Evolutionary conservation across 768 basidiomycete species (phyloP).

Genomic region (Galerina sulciceps): DNA sequence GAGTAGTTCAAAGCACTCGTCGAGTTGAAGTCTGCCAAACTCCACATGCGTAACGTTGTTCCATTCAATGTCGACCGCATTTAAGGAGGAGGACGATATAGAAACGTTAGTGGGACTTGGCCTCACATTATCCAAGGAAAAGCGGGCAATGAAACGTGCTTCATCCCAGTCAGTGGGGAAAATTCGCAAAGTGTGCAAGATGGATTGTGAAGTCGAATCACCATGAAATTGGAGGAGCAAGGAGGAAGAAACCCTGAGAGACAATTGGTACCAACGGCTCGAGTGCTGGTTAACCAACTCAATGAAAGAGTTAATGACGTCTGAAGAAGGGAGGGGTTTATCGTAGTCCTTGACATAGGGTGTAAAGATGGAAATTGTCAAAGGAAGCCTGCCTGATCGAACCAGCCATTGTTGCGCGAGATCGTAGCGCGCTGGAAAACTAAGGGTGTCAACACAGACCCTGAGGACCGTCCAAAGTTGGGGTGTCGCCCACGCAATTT

Average conservation of each 20-base stretch:
- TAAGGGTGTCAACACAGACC: not conserved
- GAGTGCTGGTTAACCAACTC: not conserved
- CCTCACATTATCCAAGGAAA: not conserved
- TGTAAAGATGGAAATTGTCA: not conserved
- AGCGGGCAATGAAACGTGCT: not conserved
- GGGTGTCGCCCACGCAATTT: not conserved
- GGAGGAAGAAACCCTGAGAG: not conserved
- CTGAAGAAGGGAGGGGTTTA: not conserved
- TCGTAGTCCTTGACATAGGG: not conserved
- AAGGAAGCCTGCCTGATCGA: not conserved
- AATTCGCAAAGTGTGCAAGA: not conserved
- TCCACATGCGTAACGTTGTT: not conserved
- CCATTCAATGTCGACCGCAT: not conserved
- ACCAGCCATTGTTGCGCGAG: not conserved
- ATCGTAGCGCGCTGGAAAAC: not conserved
- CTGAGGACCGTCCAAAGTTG: not conserved
- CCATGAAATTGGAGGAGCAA: not conserved
- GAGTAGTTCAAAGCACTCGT: not conserved
- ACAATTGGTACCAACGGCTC: not conserved
- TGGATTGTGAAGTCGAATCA: not conserved
- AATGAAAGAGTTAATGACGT: not conserved
- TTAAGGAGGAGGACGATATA: not conserved
- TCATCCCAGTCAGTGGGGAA: not conserved
- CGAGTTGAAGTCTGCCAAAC: no score
- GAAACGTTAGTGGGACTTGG: not conserved